Evolutionary conservation across 495 filamentous ascomycete species (phyloP).

Genomic region (Amorphotheca resinae): DNA sequence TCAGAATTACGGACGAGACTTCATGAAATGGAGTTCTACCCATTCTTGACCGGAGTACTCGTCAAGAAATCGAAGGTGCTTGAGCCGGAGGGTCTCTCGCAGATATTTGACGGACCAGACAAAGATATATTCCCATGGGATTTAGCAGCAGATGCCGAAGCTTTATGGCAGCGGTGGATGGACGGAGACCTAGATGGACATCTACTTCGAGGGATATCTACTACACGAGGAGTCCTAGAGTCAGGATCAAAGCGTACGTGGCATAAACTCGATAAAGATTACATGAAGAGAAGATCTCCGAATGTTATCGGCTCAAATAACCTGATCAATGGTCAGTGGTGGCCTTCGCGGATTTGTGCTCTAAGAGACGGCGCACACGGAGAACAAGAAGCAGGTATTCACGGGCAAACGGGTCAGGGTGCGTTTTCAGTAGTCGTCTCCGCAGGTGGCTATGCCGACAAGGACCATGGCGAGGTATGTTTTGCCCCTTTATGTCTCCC

Average conservation of each 20-base stretch:
- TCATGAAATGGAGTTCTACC: slow-evolving; percentile 25
- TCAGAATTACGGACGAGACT: slow-evolving; percentile 16
- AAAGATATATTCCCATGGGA: slow-evolving; percentile 27
- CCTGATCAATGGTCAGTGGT: slow-evolving; percentile 44
- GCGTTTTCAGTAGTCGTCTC: slow-evolving; percentile 33
- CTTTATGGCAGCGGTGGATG: slow-evolving; percentile 24
- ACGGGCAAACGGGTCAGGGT: slow-evolving; percentile 24
- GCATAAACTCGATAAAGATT: slow-evolving; percentile 21
- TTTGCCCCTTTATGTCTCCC: slow-evolving; percentile 1
- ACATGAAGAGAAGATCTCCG: slow-evolving; percentile 13
- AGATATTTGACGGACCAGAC: slow-evolving; percentile 22
- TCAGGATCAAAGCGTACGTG: slow-evolving; percentile 13
- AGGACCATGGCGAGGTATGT: slow-evolving; percentile 29
- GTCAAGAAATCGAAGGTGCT: slow-evolving; percentile 28
- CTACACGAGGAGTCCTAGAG: slow-evolving; percentile 7
- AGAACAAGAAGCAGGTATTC: slow-evolving; percentile 36
- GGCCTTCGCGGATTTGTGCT: slow-evolving; percentile 38
- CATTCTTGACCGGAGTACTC: slow-evolving; percentile 17
- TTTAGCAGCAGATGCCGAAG: slow-evolving; percentile 28
- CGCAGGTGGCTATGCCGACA: slow-evolving; percentile 30
- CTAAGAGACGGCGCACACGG: slow-evolving; percentile 47
- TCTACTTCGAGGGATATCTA: slow-evolving; percentile 35
- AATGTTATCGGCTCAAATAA: slow-evolving; percentile 32
- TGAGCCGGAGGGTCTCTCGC: slow-evolving; percentile 24
- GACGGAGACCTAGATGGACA: slow-evolving; percentile 28